Base-by-base conservation (phyloP, 2,329 filamentous ascomycete species). In the Teratosphaeria gauchensis region DNA sequence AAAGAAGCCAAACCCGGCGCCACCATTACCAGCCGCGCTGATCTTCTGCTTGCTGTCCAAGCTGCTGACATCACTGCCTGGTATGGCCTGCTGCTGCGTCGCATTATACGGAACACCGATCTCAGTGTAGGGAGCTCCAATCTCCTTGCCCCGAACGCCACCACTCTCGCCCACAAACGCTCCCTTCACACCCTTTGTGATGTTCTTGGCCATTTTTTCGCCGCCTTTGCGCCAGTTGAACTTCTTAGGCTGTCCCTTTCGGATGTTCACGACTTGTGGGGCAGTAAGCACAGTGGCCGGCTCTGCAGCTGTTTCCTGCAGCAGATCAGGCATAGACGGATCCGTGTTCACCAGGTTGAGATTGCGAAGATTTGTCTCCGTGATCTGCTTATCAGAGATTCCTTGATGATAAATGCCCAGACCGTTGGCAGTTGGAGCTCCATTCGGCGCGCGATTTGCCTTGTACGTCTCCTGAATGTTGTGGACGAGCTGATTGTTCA, bases 161-260 rank as follows among this genome's bases (percentile, higher is more conserved):
- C 42, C 42, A 33, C 61, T 58, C 14, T 68, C 67, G 55, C 75
- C 75, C 64, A 86, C 87, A 60, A 96, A 95, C 5, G 92, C 92
- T 57, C 91, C 89, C 74, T 95, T 96, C 73, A 97, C 85, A 56
- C 92, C 91, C 77, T 96, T 96, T 61, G 89, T 88, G 56, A 97
- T 89, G 69, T 92, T 92, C 74, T 96, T 95, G 31, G 92, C 92
- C 67, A 97, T 87, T 58, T 89, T 92, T 75, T 95, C 92, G 46
- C 90, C 90, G 46, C 91, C 91, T 78, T 95, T 96, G 81, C 96
- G 96, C 92, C 94, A 97, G 76, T 96, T 96, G 76, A 96, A 96
- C 73, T 96, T 97, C 78, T 91, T 95, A 57, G 88, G 85, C 71
- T 96, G 91, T 16, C 89, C 91, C 76, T 96, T 97, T 67, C 91